These are phyloP conservation scores for Tolypocladium paradoxum DNA, from an alignment of 2,329 filamentous ascomycete species.

Conservation along the genomic window DNA sequence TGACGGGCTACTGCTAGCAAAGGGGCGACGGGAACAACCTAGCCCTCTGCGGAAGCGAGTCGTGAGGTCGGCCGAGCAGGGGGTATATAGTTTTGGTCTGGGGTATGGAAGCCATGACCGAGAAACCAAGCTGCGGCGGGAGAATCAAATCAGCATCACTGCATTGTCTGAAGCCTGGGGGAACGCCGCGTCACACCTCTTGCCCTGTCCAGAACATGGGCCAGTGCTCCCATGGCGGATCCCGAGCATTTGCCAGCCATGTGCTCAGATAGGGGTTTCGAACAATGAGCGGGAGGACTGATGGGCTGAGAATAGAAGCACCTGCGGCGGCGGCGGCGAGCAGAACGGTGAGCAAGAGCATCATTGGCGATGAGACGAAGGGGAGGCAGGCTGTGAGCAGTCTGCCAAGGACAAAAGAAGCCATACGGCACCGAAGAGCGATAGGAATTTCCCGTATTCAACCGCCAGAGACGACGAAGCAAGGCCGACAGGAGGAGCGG, in stretches of 20 bases:
- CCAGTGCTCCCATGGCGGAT: conserved; percentile 72
- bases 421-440: neutral
- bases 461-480: too few species aligned
- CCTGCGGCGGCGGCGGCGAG: conserved; percentile 12
- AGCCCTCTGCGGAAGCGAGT: conserved; percentile 26
- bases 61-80: conserved; percentile 39
- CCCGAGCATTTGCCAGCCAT: conserved; percentile 56
- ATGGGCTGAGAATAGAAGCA: conserved; percentile 43
- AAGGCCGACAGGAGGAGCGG: neutral
- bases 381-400: neutral
- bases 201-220: conserved; percentile 75
- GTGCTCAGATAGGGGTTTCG: conserved; percentile 50
- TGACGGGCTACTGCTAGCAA: neutral
- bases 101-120: conserved; percentile 35
- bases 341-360: neutral
- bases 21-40: conserved; percentile 9
- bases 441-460: too few species aligned
- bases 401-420: neutral
- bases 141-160: conserved; percentile 2
- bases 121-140: conserved; percentile 32
- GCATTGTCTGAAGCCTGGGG: neutral
- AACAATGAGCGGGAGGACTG: conserved; percentile 46
- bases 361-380: neutral
- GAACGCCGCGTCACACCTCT: conserved; percentile 30
- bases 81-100: conserved; percentile 33